Conservation (phyloP, 192 early-diverging fungal genomes). For the Linderina pennispora region DNA sequence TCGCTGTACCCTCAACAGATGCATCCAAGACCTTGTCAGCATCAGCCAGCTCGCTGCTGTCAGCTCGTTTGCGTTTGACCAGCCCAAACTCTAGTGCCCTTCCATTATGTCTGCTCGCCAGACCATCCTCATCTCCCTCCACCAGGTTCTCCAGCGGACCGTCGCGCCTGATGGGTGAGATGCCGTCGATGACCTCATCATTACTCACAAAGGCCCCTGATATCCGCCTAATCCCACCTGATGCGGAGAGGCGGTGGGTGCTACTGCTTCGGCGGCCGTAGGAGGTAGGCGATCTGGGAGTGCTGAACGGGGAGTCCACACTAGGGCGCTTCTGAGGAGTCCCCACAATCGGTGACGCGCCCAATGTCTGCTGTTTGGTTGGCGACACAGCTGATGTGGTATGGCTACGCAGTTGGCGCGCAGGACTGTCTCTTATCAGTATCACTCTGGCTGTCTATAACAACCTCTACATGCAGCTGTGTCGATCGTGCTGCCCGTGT, state of each 20-base stretch:
- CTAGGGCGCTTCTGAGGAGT: not conserved
- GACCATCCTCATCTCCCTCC: not conserved
- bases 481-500: too few relatives aligned
- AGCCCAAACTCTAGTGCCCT: not conserved
- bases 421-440: too few relatives aligned
- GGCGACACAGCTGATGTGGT: too few relatives aligned
- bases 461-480: too few relatives aligned
- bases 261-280: not conserved
- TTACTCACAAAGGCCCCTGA: too few relatives aligned
- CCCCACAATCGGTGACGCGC: not conserved
- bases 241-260: not conserved
- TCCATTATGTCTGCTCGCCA: slow-evolving; percentile 1
- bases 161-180: slow-evolving; percentile 27
- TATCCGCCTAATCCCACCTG: slow-evolving; percentile 1
- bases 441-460: too few relatives aligned
- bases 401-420: too few relatives aligned
- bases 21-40: not conserved
- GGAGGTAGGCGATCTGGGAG: not conserved
- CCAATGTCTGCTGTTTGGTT: too few relatives aligned
- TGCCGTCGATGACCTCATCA: slow-evolving; percentile 24
- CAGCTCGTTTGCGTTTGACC: slow-evolving; percentile 1
- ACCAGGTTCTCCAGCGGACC: slow-evolving; percentile 5
- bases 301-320: not conserved
- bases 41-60: not conserved
- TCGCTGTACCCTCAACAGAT: not conserved